Evolutionary conservation across 495 filamentous ascomycete genomes (phyloP), one percentile per base, ranked within the genome.

Genomic region (Aspergillus funiculosus): DNA sequence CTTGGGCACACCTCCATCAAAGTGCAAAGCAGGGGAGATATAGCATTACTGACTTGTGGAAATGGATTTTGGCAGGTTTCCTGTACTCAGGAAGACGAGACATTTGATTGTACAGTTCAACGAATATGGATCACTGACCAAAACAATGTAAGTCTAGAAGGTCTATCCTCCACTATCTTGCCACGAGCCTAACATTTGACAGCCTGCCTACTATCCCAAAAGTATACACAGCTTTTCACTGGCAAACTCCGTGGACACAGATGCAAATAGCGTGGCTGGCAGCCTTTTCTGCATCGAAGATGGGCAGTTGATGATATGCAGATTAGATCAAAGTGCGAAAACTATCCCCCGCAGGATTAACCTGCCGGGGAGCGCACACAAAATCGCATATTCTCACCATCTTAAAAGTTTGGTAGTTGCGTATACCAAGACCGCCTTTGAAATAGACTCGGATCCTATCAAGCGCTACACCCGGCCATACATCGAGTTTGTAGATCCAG

Each of bases 51-150:
- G 28, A 68, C 63, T 17, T 73, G 70, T 43, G 66, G 62, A 10
- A 52, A 64, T 39, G 64, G 64, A 13, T 61, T 73, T 35, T 73
- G 70, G 70, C 61, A 58, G 28, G 52, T 64, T 9, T 62, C 61
- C 15, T 61, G 60, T 37, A 40, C 38, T 21, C 44, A 39, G 2
- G 55, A 59, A 11, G 44, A 45, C 14, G 51, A 52, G 22, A 28
- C 37, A 7, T 48, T 48, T 19, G 57, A 60, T 6, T 72, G 54
- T 42, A 45, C 49, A 13, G 45, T 70, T 7, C 51, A 62, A 34
- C 51, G 61, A 28, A 52, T 73, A 26, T 73, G 68, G 65, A 63
- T 73, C 20, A 72, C 70, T 1, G 67, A 73, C 34, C 68, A 69
- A 39, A 68, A 59, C 31, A 65, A 65, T 51, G 70, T 73, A 45